Percentiles rank a stretch among this genome's conserved stretches.
These are phyloP conservation scores for Cotoneaster glaucophyllus DNA, from an alignment of 306 rosid genomes.

Conservation along the genomic window DNA sequence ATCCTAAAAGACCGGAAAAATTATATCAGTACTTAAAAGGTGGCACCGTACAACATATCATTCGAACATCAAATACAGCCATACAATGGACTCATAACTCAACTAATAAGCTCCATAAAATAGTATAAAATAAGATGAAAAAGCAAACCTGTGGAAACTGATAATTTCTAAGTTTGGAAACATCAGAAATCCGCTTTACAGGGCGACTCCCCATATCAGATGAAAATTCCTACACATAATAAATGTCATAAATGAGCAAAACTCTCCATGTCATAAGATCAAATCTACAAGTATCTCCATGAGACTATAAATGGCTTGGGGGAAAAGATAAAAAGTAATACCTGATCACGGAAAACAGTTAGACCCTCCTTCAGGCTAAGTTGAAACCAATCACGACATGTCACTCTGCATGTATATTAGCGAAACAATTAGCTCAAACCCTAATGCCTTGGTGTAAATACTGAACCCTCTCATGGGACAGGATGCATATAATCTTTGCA, in stretches of 20 bases:
- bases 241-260: neutral
- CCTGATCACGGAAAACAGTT: conserved; percentile 98
- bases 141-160: conserved; percentile 94
- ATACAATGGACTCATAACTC: conserved; percentile 1
- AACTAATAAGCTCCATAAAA: neutral
- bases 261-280: neutral
- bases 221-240: conserved; percentile 73
- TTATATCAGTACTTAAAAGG: neutral
- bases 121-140: neutral
- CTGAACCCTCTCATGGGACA: neutral
- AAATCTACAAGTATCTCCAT: neutral
- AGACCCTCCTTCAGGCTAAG: conserved; percentile 98
- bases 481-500: conserved; percentile 5
- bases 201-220: conserved; percentile 97
- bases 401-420: conserved; percentile 60
- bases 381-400: conserved; percentile 99
- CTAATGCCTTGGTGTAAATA: neutral
- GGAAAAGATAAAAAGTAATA: conserved; percentile 7
- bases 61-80: neutral
- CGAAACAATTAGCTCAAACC: conserved; percentile 21
- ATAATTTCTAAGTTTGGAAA: conserved; percentile 79
- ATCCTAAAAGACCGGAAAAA: conserved; percentile 55
- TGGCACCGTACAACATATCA: neutral
- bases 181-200: conserved; percentile 81
- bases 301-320: conserved; percentile 6